Conservation (phyloP, 805 yeast species). For the Schwanniomyces vanrijiae region DNA sequence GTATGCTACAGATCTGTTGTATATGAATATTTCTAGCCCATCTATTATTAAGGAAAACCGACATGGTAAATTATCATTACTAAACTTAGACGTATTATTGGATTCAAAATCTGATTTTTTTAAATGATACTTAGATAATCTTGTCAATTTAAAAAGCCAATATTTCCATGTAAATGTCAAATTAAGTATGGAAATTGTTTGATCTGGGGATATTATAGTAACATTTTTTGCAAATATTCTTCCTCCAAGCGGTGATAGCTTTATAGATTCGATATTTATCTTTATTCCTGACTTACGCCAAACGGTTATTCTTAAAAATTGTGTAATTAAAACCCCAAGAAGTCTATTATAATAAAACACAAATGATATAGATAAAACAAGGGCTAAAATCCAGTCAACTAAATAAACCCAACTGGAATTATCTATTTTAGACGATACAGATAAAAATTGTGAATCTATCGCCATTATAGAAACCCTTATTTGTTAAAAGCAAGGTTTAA, state of each 20-base stretch:
- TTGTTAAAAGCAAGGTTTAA: neutral
- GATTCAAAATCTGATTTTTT: constrained; percentile 13
- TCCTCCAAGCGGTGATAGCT: constrained; percentile 81
- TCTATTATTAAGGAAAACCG: constrained; percentile 59
- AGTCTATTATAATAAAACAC: constrained; percentile 77
- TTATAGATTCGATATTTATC: constrained; percentile 68
- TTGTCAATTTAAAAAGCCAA: constrained; percentile 60
- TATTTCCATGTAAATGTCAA: constrained; percentile 87
- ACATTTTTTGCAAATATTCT: constrained; percentile 75
- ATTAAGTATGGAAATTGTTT: constrained; percentile 66
- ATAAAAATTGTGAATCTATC: constrained; percentile 23
- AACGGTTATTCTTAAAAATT: constrained; percentile 48
- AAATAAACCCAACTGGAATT: constrained; percentile 64
- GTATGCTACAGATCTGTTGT: constrained; percentile 78
- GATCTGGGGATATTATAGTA: constrained; percentile 70
- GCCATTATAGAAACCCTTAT: constrained; percentile 17
- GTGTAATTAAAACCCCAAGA: constrained; percentile 60
- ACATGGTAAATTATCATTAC: constrained; percentile 52
- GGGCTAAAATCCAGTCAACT: constrained; percentile 75
- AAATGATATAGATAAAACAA: constrained; percentile 59
- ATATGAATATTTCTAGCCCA: constrained; percentile 82
- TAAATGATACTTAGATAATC: constrained; percentile 36
- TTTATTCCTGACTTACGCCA: constrained; percentile 65
- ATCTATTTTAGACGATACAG: constrained; percentile 20
- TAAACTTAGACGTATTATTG: constrained; percentile 16